Percentiles rank a stretch among this genome's conserved stretches.
Conservation (phyloP, 2,329 filamentous ascomycete genomes). For the Colletotrichum sp. region DNA sequence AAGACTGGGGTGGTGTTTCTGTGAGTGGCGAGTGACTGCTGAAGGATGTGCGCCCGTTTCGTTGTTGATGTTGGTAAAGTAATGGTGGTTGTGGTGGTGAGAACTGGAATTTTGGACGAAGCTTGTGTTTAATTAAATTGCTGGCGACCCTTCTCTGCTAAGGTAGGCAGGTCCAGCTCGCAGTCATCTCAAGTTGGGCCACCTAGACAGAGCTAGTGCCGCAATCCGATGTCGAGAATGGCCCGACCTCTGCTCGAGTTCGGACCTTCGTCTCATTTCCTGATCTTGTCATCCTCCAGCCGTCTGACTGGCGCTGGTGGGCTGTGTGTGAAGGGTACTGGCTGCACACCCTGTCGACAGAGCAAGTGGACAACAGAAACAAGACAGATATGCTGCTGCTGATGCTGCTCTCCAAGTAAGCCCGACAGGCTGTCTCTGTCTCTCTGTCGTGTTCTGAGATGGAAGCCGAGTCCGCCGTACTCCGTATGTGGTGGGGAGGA, state of each 20-base stretch:
- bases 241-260: not conserved
- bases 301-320: not conserved
- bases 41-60: not conserved
- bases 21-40: not conserved
- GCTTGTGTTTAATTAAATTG: not conserved
- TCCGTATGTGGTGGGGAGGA: not conserved
- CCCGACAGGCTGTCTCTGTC: not conserved
- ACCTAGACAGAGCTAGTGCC: not conserved
- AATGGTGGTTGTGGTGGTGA: not conserved
- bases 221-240: not conserved
- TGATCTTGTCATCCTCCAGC: not conserved
- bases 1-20: not conserved
- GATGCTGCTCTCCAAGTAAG: not conserved
- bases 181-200: not conserved
- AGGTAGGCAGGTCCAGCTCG: not conserved
- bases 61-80: not conserved
- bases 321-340: not conserved
- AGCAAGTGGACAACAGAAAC: not conserved
- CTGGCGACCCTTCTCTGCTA: not conserved
- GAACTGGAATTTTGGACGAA: not conserved
- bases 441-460: not conserved
- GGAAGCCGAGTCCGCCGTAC: not conserved
- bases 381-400: not conserved
- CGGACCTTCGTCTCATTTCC: not conserved
- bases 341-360: not conserved